A percentile compares a stretch with the other conserved stretches of the same genome.
phyloP scores from a whole-genome alignment of 2,329 filamentous ascomycete genomes.

The Alternaria infectoria region DNA sequence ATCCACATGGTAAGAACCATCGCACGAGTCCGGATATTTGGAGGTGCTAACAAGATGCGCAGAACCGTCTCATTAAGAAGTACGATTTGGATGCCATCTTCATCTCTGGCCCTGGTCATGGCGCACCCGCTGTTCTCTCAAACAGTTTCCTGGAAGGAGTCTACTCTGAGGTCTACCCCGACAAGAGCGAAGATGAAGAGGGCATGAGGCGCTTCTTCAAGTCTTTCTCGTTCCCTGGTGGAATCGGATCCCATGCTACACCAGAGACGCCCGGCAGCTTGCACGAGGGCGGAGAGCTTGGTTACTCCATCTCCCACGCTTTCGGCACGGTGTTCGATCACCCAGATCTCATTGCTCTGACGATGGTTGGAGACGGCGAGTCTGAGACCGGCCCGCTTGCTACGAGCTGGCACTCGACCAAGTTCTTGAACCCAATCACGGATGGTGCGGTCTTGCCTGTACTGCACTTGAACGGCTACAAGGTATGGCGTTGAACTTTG shows the following conservation, averaged over 20 bases:
- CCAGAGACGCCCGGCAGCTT: conserved; percentile 79
- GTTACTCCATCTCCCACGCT: conserved; percentile 80
- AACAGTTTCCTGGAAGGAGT: conserved; percentile 79
- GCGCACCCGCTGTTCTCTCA: conserved; percentile 76
- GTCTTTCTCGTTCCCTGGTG: conserved; percentile 81
- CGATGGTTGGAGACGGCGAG: conserved; percentile 82
- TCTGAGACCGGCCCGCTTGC: conserved; percentile 81
- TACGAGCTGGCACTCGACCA: conserved; percentile 81
- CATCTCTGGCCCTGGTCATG: conserved; percentile 78
- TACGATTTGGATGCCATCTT: conserved; percentile 76
- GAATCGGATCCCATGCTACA: conserved; percentile 78
- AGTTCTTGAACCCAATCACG: conserved; percentile 79
- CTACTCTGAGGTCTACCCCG: conserved; percentile 78
- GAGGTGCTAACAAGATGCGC: too few species aligned
- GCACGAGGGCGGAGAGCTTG: conserved; percentile 81
- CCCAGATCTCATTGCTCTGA: conserved; percentile 75
- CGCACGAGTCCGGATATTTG: too few species aligned
- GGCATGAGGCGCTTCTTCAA: conserved; percentile 81
- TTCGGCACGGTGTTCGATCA: conserved; percentile 80
- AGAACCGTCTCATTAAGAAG: conserved; percentile 79
- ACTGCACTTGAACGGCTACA: conserved; percentile 82
- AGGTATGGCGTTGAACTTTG: conserved; percentile 58
- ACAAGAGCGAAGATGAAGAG: conserved; percentile 71
- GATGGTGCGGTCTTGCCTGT: conserved; percentile 80
- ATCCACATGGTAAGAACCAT: conserved; percentile 67